Conservation (phyloP, 768 basidiomycete species). For the Amanita rubescens region DNA sequence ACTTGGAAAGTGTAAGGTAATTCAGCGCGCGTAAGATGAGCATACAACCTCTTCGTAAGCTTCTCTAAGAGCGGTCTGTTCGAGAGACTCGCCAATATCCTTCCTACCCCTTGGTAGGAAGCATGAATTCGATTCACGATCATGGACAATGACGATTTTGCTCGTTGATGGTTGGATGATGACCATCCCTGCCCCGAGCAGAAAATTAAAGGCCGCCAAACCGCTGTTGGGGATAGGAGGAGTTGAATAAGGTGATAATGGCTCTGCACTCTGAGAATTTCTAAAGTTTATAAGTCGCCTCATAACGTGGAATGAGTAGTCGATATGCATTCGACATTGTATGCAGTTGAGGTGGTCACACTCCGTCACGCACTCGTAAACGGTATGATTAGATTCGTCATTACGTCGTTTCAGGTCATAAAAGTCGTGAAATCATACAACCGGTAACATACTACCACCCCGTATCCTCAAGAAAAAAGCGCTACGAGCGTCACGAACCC, state of each 20-base stretch:
- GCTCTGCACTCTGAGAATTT: not conserved
- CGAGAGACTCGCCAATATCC: conserved; percentile 57
- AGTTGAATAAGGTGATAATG: conserved; percentile 33
- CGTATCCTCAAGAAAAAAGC: not conserved
- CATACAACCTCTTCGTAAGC: conserved; percentile 57
- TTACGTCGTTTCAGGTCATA: not conserved
- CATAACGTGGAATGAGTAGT: not conserved
- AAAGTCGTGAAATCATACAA: not conserved
- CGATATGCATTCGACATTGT: too few species aligned
- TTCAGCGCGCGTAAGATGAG: not conserved
- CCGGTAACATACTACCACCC: too few species aligned
- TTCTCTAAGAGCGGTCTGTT: conserved; percentile 52
- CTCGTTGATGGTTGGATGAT: conserved; percentile 51
- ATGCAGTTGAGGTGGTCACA: too few species aligned
- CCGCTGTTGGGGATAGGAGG: conserved; percentile 33
- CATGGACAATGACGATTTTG: conserved; percentile 46
- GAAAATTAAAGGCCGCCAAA: conserved; percentile 45
- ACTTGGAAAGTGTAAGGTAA: conserved; percentile 22
- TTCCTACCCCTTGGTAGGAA: conserved; percentile 63
- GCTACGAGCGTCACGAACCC: not conserved
- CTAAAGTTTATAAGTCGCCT: not conserved
- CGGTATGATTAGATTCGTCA: too few species aligned
- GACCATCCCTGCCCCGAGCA: conserved; percentile 56
- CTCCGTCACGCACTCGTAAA: too few species aligned
- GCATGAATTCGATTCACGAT: conserved; percentile 32